Evolutionary conservation across 305 asterid genomes (phyloP), one percentile per base, ranked within the genome.

Genomic region (Vinca major): DNA sequence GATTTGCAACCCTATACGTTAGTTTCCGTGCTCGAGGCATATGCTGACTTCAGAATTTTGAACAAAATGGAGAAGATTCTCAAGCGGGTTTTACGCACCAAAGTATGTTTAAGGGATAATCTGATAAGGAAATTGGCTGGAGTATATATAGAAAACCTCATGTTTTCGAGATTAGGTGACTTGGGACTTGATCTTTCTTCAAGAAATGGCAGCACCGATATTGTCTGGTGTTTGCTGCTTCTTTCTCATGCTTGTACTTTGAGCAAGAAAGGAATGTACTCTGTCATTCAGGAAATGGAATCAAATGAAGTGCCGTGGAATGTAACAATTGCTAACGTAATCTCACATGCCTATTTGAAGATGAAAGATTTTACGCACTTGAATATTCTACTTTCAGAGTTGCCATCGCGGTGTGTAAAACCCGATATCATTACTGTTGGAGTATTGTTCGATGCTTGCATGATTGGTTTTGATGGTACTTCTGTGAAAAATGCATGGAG

Each of bases 141-240:
- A 54, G 68, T 71, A n/a, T 78, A 78, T 53, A 71, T 74, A 1
- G 71, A 74, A 65, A 78, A 78, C 44, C 71, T 43, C 61, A 74
- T 78, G 82, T 74, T 78, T 62, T 78, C 82, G 45, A 74, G 75
- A 60, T 78, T 78, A 63, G 82, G 74, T 49, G 74, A 74, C 26
- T 53, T 78, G 68, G 79, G 74, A 40, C 47, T 66, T 54, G 76
- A 67, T 62, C 58, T 78, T 58, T 74, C 73, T 41, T 62, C 72
- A 36, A 73, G 41, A 37, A 70, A 55, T 20, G 79, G 79, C 43
- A 47, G 63, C 67, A 74, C 66, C 16, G 81, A 78, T 66, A 67
- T 78, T 17, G 74, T 74, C 20, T 78, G 82, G 79, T 71, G 77
- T 70, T 64, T 78, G 69, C 78, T n/a, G 79, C 48, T 74, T 45